phyloP scores from a whole-genome alignment of 1,284 basidiomycete species.

The Apiotrichum laibachii region DNA sequence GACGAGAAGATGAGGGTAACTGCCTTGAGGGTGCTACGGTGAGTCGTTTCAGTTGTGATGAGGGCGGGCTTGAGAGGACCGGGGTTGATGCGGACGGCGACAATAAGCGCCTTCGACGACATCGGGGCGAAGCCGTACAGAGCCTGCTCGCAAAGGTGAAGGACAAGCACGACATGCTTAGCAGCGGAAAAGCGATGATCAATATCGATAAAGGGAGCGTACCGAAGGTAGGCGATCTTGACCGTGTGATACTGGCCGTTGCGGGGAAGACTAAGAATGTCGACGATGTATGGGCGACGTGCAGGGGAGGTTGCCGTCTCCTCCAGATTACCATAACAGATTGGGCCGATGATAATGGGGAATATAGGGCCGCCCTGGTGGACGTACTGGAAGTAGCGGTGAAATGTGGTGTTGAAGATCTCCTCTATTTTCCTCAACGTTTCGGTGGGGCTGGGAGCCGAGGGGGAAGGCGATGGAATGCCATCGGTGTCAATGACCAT shows the following conservation, averaged over 20 bases:
- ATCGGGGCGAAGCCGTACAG: background rate
- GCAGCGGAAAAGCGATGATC: background rate
- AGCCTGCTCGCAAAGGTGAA: background rate
- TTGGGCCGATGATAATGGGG: too few species aligned
- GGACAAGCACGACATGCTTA: background rate
- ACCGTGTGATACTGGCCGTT: background rate
- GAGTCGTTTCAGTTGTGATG: background rate
- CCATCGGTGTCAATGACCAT: too few species aligned
- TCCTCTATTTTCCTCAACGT: too few species aligned
- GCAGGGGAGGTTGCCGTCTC: too few species aligned
- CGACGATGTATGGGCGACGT: background rate
- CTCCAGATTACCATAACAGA: too few species aligned
- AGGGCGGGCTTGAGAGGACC: background rate
- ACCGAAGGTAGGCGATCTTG: background rate
- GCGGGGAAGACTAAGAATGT: background rate
- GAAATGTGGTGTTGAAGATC: too few species aligned
- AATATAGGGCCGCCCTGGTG: too few species aligned
- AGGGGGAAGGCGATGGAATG: too few species aligned
- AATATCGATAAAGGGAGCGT: background rate
- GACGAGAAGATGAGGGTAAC: background rate
- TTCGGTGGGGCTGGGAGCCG: too few species aligned
- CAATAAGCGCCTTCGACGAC: background rate
- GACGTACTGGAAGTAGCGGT: too few species aligned
- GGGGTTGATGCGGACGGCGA: background rate
- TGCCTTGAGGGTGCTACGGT: background rate